Percentiles rank a stretch among this genome's conserved stretches.
Conservation (phyloP, 495 filamentous ascomycete genomes). For the Choiromyces venosus region DNA sequence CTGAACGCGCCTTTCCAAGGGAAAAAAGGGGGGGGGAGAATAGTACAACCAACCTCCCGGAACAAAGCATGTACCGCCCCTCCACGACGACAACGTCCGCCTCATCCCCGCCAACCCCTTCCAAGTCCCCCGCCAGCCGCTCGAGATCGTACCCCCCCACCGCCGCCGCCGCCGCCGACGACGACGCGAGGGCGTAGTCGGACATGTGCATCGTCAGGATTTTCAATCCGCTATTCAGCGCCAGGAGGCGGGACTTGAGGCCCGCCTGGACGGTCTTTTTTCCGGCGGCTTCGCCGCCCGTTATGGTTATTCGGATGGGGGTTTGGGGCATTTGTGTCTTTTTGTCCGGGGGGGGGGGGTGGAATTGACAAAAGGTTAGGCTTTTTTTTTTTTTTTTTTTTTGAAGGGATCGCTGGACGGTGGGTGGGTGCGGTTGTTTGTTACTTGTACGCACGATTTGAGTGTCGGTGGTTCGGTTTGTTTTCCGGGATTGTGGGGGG, state of each 20-base stretch:
- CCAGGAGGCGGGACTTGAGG: constrained; percentile 20
- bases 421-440: no score
- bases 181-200: constrained; percentile 13
- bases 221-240: constrained; percentile 15
- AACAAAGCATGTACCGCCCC: constrained; percentile 31
- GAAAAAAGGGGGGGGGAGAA: neutral
- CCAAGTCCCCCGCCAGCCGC: constrained; percentile 16
- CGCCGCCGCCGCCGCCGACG: neutral
- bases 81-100: constrained; percentile 37
- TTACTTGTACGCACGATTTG: no score
- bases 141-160: constrained; percentile 27
- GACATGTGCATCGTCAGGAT: constrained; percentile 29
- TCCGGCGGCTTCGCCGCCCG: constrained; percentile 24
- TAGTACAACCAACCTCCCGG: constrained; percentile 15
- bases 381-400: no score
- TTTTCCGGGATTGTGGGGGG: no score
- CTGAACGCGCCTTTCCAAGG: no score
- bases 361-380: neutral
- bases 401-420: no score
- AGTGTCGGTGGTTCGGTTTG: no score
- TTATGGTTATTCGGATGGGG: constrained; percentile 33
- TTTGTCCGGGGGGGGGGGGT: neutral
- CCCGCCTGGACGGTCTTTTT: constrained; percentile 35
- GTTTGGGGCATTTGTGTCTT: constrained; percentile 20
- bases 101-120: constrained; percentile 6